Evolutionary conservation across 192 early-diverging fungal species (phyloP).

Genomic region (Coemansia umbellata): DNA sequence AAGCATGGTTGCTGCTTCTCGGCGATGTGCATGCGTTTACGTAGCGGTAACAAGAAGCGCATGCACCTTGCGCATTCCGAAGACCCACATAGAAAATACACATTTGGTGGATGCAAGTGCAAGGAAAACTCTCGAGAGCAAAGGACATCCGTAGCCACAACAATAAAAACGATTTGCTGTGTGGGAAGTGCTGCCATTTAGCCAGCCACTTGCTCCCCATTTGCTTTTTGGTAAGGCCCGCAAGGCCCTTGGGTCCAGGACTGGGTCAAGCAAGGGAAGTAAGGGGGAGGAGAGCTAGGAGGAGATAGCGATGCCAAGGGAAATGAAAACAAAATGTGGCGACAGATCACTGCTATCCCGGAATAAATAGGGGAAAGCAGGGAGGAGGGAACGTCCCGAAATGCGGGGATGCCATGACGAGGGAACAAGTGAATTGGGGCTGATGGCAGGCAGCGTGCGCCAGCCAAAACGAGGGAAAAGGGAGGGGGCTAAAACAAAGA

Average conservation of each 20-base stretch:
- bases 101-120: neutral
- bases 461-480: neutral
- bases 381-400: conserved; percentile 4
- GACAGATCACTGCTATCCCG: neutral
- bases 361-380: neutral
- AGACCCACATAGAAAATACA: neutral
- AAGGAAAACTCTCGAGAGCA: neutral
- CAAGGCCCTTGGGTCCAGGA: too few relatives aligned
- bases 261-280: neutral
- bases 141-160: neutral
- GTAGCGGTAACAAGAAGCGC: conserved; percentile 2
- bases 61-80: neutral
- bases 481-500: neutral
- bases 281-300: neutral
- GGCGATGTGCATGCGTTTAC: neutral
- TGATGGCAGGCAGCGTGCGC: neutral
- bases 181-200: neutral
- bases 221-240: too few relatives aligned
- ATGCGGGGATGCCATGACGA: conserved; percentile 5
- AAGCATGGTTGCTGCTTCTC: neutral
- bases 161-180: neutral
- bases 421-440: too few relatives aligned
- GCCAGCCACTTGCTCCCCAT: too few relatives aligned
- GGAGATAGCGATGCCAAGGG: neutral
- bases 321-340: neutral